Percentiles rank a stretch among this genome's conserved stretches.
phyloP scores from a whole-genome alignment of 2,329 filamentous ascomycete genomes.

The Colletotrichum noveboracense region DNA sequence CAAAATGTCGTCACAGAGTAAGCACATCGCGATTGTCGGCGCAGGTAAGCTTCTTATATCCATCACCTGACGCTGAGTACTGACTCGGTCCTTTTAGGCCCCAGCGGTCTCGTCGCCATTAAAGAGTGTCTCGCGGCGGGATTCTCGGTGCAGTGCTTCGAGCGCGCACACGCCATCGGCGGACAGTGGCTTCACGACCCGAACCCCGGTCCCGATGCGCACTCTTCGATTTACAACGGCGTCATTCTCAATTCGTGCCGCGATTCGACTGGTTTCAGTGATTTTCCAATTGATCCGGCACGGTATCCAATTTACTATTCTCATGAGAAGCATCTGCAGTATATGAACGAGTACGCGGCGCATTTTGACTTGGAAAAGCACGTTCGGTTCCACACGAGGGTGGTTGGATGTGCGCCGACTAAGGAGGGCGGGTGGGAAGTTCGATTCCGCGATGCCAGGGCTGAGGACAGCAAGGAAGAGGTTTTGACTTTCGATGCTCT shows the following conservation, averaged over 20 bases:
- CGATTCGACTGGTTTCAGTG: constrained; percentile 40
- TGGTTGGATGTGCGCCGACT: constrained; percentile 32
- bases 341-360: constrained; percentile 40
- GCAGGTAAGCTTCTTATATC: constrained; percentile 19
- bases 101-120: constrained; percentile 38
- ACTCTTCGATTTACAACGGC: constrained; percentile 39
- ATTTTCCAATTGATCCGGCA: constrained; percentile 44
- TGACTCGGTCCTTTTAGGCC: constrained; percentile 25
- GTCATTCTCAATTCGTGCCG: constrained; percentile 41
- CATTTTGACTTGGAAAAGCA: constrained; percentile 38
- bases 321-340: constrained; percentile 36
- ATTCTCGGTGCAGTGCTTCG: constrained; percentile 38
- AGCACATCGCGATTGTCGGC: constrained; percentile 27
- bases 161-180: constrained; percentile 37
- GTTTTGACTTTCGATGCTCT: constrained; percentile 36
- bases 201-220: constrained; percentile 27
- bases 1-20: neutral
- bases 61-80: too few relatives aligned
- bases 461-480: constrained; percentile 14
- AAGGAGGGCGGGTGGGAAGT: constrained; percentile 35
- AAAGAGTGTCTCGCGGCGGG: constrained; percentile 43
- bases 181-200: constrained; percentile 43
- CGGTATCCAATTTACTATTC: constrained; percentile 41
- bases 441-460: constrained; percentile 22
- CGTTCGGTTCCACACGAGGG: constrained; percentile 36